phyloP scores from a whole-genome alignment of 208 protist species.

The Crithidia brevicula region DNA sequence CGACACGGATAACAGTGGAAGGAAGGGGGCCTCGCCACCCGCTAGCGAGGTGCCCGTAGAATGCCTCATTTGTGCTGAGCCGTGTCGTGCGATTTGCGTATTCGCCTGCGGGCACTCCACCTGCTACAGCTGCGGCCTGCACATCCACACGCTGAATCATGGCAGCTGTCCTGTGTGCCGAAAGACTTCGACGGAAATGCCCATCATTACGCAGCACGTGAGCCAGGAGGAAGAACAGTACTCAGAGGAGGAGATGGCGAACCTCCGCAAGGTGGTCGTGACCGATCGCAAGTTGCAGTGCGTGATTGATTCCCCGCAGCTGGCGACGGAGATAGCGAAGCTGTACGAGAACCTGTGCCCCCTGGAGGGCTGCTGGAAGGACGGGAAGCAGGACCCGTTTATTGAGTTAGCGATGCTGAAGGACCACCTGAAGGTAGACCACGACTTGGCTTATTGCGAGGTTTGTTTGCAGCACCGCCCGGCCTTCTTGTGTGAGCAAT shows the following conservation, averaged over 20 bases:
- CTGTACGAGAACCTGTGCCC: conserved; percentile 82
- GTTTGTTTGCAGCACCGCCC: conserved; percentile 75
- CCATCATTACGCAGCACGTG: conserved; percentile 61
- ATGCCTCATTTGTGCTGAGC: conserved; percentile 83
- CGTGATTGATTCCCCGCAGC: conserved; percentile 48
- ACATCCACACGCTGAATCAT: conserved; percentile 66
- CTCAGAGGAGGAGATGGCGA: conserved; percentile 51
- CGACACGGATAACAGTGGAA: neutral
- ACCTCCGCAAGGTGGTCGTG: conserved; percentile 34
- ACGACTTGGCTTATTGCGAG: conserved; percentile 72
- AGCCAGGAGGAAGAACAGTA: conserved; percentile 61
- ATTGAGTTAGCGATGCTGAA: conserved; percentile 52
- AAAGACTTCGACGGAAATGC: conserved; percentile 28
- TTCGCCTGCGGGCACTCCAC: conserved; percentile 83
- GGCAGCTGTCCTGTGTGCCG: conserved; percentile 82
- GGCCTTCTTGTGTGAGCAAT: conserved; percentile 87
- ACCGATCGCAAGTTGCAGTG: conserved; percentile 55
- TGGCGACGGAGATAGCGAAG: conserved; percentile 69
- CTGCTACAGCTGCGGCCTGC: conserved; percentile 87
- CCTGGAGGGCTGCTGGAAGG: conserved; percentile 61
- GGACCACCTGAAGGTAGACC: conserved; percentile 72
- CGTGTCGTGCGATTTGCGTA: conserved; percentile 69
- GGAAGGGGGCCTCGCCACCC: conserved; percentile 1
- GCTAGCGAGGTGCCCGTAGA: conserved; percentile 45
- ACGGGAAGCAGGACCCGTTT: conserved; percentile 82